Base-by-base conservation (phyloP, 306 rosid genomes). In the Oxytropis ochrocephala region DNA sequence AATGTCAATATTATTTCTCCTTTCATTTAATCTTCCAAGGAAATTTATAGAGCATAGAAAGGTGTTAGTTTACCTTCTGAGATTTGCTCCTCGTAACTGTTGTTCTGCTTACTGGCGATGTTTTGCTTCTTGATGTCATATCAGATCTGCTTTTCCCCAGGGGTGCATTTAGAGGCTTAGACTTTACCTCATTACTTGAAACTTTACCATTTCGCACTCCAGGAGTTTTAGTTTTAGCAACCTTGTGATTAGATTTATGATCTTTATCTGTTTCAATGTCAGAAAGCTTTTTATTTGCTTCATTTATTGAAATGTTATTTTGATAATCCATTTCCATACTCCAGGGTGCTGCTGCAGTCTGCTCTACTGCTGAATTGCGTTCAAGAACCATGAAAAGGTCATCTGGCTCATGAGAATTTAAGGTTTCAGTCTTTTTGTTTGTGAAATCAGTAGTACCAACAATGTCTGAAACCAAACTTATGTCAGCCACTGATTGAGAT, bases 331-430 rank as follows among this genome's bases (percentile, higher is more conserved):
- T 95, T 78, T 95, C 97, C 24, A 88, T 82, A 69, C 86, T 83
- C 99, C 91, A 95, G 19, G 95, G 77, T 53, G 85, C 59, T 43
- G 75, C 75, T 43, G 75, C 75, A 50, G 56, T 73, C 59, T 73
- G 92, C 70, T 84, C 87, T 53, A 70, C 70, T 7, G 86, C 74
- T 27, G 90, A 81, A 72, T 81, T 87, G 39, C 99, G 96, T 13
- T 89, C 99, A 66, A 95, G 97, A 86, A 89, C 69, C 96, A 95
- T 91, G 84, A 74, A 87, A 75, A 94, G 95, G 82, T 94, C 99
- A 66, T 91, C 92, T 1, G 99, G 97, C 74, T 91, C 97, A 24
- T 75, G 86, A 36, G 79, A 52, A 43, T 53, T 70, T 19, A 58
- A 61, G 12, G 71, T 57, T 69, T 75, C 90, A 74, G 83, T 77